These are phyloP conservation scores for Polytrichum formosum DNA, from an alignment of 225 moss, liverwort and hornwort species.

Conservation along the genomic window DNA sequence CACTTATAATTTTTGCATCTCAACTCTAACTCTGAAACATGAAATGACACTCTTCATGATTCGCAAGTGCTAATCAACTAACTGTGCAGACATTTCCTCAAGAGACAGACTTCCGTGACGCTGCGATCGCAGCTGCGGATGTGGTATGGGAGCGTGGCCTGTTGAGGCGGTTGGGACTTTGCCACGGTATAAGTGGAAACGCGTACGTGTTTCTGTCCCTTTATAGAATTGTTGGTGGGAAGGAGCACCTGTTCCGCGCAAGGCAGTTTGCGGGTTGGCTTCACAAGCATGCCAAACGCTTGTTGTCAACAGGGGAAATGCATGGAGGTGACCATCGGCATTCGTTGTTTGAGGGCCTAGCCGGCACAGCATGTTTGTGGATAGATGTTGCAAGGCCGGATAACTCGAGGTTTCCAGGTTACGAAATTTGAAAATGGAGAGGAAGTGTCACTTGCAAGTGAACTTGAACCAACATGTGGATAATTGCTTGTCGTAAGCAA, in stretches of 20 bases:
- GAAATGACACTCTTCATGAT: too few species aligned
- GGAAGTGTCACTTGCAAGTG: too few species aligned
- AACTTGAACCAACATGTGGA: too few species aligned
- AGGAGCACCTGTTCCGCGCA: conserved; percentile 59
- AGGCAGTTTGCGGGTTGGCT: conserved; percentile 66
- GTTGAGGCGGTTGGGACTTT: conserved; percentile 59
- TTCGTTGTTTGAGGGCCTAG: conserved; percentile 75
- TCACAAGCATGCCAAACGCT: conserved; percentile 49
- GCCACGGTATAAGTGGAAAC: conserved; percentile 75
- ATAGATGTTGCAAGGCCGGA: conserved; percentile 50
- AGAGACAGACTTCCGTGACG: conserved; percentile 27
- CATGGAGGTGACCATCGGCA: conserved; percentile 65
- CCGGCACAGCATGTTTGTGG: conserved; percentile 60
- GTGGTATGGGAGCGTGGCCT: conserved; percentile 70
- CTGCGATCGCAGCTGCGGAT: conserved; percentile 17
- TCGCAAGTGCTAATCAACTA: not conserved
- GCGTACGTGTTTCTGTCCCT: conserved; percentile 60
- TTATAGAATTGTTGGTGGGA: conserved; percentile 26
- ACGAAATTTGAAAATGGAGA: conserved; percentile 32
- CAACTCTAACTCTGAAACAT: too few species aligned
- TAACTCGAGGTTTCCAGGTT: conserved; percentile 57
- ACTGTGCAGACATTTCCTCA: conserved; percentile 26
- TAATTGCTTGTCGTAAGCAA: too few species aligned
- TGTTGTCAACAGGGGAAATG: conserved; percentile 56
- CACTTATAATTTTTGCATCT: too few species aligned